Evolutionary conservation across 345 rosid species (phyloP), one percentile per base, ranked within the genome.

Genomic region (Sonneratia alba): DNA sequence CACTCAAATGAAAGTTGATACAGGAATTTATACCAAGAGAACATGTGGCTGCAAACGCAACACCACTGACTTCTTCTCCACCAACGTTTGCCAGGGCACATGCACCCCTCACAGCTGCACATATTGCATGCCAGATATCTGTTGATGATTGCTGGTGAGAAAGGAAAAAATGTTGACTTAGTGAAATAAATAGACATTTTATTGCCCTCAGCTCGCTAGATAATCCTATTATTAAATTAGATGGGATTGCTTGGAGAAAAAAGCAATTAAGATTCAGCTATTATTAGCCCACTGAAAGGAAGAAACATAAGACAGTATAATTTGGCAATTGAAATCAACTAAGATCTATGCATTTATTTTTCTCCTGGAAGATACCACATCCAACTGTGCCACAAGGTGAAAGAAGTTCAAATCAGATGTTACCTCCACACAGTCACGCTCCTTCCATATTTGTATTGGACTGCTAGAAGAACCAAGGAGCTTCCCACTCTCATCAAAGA

Each of bases 371-470:
- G 45, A 42, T 42, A 42, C 45, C 45, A 42, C 45, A 9, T 27
- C 45, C 45, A 42, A 42, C 6, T 4, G 45, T 57, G 63, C 7
- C 27, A n/a, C 63, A 7, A 7, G 21, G 34, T 7, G 34, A n/a
- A 22, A 57, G 63, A n/a, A n/a, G 63, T 57, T 22, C 7, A n/a
- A n/a, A 57, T n/a, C 27, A 22, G 14, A 57, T 22, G 38, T 32
- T 75, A 94, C 97, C 97, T 95, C 99, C 42, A 95, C 73, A 70
- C 87, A 89, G 71, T 85, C 94, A 24, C 96, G 83, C 48, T 89
- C 88, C 77, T 95, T 95, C 99, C 99, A 95, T 77, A 95, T 89
- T 56, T 95, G 97, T 53, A 95, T 92, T 1, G 99, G 97, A 70
- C 97, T 87, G 76, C 92, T 95, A 62, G 96, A 79, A 70, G 92